Evolutionary conservation across 768 basidiomycete genomes (phyloP), one percentile per base, ranked within the genome.

Genomic region (Naematelia encephala): DNA sequence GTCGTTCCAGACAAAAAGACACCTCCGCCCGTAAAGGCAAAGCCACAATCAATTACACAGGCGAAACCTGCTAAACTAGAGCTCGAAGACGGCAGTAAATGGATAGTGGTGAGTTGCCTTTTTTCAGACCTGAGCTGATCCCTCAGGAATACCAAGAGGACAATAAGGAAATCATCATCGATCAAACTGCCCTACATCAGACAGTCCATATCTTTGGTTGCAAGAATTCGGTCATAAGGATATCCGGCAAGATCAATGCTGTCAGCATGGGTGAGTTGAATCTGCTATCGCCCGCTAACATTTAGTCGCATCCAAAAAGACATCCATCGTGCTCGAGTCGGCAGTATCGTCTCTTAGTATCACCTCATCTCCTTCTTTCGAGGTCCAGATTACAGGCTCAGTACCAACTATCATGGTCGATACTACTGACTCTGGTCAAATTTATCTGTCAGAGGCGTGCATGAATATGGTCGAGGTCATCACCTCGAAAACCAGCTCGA

Each of bases 231-330:
- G 88, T 86, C 0, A 80, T 99, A 57, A 76, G 88, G 51, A 81
- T 99, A 74, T 88, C 87, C 75, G 93, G 94, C 69, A 99, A 99
- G 79, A 85, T 90, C 65, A 99, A 99, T 71, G 93, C 91, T 2
- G 86, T 99, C 46, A 90, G 87, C 19, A 79, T 98, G 58, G 82
- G 94, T 96, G 70, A 59, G 84, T 80, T 12, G 3, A 10, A 3
- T 3, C 29, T 23, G n/a, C 28, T 5, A 27, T 26, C 19, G 25
- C 19, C 8, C 10, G 2, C 23, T 1, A 11, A 5, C 12, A 25
- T 25, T 14, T 72, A 96, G 93, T 90, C 46, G 90, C 90, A 74
- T 93, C 91, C 78, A 82, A 82, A 39, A 92, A 91, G 75, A 91
- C 88, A 0, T 86, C 90, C 3, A 81, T 98, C 30, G 84, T 97